A percentile compares a stretch with the other conserved stretches of the same genome.
Evolutionary conservation across 495 filamentous ascomycete species (phyloP).

Genomic region (Aspergillus asperescens): DNA sequence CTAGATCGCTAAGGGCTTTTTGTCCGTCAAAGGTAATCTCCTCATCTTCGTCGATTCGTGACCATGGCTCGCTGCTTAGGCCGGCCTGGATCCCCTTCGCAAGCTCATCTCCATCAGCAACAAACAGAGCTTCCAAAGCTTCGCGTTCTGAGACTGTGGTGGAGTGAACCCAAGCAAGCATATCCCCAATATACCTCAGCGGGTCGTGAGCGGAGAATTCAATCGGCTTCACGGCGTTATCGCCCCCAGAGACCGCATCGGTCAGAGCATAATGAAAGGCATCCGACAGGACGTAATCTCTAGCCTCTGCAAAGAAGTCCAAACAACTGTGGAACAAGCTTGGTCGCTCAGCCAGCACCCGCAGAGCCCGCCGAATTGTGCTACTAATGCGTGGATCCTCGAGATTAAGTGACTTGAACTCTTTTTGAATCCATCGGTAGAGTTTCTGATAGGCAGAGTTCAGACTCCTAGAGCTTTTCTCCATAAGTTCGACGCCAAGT

Average conservation of each 20-base stretch:
- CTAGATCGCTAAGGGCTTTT: slow-evolving; percentile 78
- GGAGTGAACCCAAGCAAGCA: slow-evolving; percentile 96
- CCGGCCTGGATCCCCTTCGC: slow-evolving; percentile 80
- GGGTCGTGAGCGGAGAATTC: slow-evolving; percentile 91
- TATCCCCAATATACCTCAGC: slow-evolving; percentile 89
- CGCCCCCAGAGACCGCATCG: slow-evolving; percentile 51
- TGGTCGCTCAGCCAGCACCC: slow-evolving; percentile 85
- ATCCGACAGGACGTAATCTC: slow-evolving; percentile 82
- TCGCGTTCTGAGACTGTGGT: slow-evolving; percentile 90
- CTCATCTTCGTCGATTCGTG: slow-evolving; percentile 52
- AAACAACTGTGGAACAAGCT: slow-evolving; percentile 88
- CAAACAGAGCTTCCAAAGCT: slow-evolving; percentile 84
- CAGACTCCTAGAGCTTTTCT: slow-evolving; percentile 77
- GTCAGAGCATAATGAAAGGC: slow-evolving; percentile 89
- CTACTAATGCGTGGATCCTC: slow-evolving; percentile 91
- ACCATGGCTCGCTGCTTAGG: slow-evolving; percentile 83
- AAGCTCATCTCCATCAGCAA: slow-evolving; percentile 87
- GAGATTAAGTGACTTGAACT: slow-evolving; percentile 87
- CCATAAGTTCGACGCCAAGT: slow-evolving; percentile 83
- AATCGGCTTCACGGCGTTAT: slow-evolving; percentile 73
- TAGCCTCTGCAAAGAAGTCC: slow-evolving; percentile 87
- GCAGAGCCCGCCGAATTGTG: slow-evolving; percentile 75
- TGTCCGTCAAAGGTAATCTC: slow-evolving; percentile 72
- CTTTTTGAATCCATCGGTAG: slow-evolving; percentile 88
- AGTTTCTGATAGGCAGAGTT: slow-evolving; percentile 91